A percentile compares a stretch with the other conserved stretches of the same genome.
These are phyloP conservation scores for Eremothecium cymbalariae DNA, from an alignment of 1,139 yeast genomes.

Conservation along the genomic window DNA sequence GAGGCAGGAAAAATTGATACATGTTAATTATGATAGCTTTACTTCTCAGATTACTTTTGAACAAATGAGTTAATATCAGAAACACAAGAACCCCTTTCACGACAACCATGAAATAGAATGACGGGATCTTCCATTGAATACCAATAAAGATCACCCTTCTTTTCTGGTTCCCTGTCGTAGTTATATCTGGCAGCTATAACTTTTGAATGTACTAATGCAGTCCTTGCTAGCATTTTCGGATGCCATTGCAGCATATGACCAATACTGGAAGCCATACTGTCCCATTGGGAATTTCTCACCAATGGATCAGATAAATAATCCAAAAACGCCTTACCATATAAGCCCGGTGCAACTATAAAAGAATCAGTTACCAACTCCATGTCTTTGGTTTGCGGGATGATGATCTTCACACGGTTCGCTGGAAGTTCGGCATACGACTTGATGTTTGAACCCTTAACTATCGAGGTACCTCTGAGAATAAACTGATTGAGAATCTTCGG, in stretches of 20 bases:
- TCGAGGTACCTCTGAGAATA: conserved; percentile 57
- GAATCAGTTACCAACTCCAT: conserved; percentile 56
- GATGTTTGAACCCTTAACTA: conserved; percentile 59
- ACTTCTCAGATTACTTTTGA: conserved; percentile 12
- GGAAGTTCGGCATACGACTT: conserved; percentile 59
- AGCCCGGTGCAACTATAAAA: conserved; percentile 58
- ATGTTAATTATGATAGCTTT: no score
- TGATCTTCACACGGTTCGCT: conserved; percentile 46
- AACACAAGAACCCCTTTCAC: conserved; percentile 43
- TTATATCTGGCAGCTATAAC: conserved; percentile 43
- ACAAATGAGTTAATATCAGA: conserved; percentile 35
- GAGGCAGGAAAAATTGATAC: no score
- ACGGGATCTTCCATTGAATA: conserved; percentile 59
- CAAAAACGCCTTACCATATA: conserved; percentile 54
- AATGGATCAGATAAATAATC: conserved; percentile 73
- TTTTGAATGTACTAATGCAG: conserved; percentile 62
- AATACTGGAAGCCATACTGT: conserved; percentile 59
- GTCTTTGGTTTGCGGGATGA: conserved; percentile 55
- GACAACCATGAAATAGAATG: conserved; percentile 52
- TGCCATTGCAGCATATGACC: conserved; percentile 93
- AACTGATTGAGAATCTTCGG: conserved; percentile 50
- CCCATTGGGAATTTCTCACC: conserved; percentile 55
- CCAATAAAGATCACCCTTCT: conserved; percentile 35
- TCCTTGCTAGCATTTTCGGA: conserved; percentile 61
- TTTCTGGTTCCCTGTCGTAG: conserved; percentile 21